Evolutionary conservation across 306 rosid genomes (phyloP), one percentile per base, ranked within the genome.

Genomic region (Arachis hypogaea): DNA sequence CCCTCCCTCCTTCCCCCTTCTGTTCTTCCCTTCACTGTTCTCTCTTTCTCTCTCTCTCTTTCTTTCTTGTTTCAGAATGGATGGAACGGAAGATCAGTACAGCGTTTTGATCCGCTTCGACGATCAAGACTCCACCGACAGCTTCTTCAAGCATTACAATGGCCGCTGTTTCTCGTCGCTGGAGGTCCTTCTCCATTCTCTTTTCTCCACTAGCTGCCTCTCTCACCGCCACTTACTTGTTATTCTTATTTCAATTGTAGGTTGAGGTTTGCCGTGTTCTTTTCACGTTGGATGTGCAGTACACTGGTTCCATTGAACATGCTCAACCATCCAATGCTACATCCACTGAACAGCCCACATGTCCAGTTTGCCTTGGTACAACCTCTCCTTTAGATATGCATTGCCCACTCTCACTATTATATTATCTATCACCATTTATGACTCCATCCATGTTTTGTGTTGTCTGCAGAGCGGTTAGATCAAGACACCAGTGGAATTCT

Each of bases 291-390:
- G 97, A 94, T 85, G 94, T 94, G 65, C 96, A 89, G 61, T 94
- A 89, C 82, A 91, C 96, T 36, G 97, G 94, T 58, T 89, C 90
- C 46, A 86, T 91, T 64, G 98, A 86, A 76, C 97, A 84, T 64
- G 91, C 90, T 42, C 98, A 91, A 36, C 83, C 94, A 79, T 86
- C 94, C 40, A 81, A 82, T 12, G 83, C 83, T 58, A 80, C 75
- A 81, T 91, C 95, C 58, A 92, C 91, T 7, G 97, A 94, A 56
- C 98, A 88, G 79, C 93, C 98, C 40, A 29, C 94, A 7, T 94
- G 97, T 81, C 97, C 98, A 0, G 98, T 94, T 30, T 94, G 98
- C 81, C 92, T 94, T 50, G 97, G 98, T 90, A 81, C 62, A 50
- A 16, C 16, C 16, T 16, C 16, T 29, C 38, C 68, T 58, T 7